Conservation (phyloP, 768 basidiomycete genomes). For the Cyclocybe aegerita region DNA sequence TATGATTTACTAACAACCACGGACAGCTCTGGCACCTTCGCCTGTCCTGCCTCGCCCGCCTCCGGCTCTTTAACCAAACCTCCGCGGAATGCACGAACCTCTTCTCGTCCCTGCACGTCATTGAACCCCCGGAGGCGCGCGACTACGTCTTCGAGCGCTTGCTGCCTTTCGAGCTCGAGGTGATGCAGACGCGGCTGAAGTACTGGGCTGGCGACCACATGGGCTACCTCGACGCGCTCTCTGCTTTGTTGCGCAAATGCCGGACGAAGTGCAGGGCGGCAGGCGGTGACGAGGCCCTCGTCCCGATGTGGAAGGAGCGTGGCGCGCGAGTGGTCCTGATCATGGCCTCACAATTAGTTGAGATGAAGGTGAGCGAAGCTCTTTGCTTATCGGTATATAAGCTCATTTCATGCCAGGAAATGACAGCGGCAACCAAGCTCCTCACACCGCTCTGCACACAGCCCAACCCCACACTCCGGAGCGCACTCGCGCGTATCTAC, state of each 20-base stretch:
- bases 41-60: conserved; percentile 72
- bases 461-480: conserved; percentile 58
- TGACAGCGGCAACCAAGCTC: conserved; percentile 61
- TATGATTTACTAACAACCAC: not conserved
- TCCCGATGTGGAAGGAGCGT: conserved; percentile 83
- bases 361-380: conserved; percentile 66
- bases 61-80: conserved; percentile 86
- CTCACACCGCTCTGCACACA: conserved; percentile 66
- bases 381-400: no score
- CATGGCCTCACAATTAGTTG: conserved; percentile 77
- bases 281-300: conserved; percentile 30
- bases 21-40: conserved; percentile 84
- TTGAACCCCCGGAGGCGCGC: conserved; percentile 52
- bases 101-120: conserved; percentile 64
- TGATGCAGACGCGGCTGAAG: conserved; percentile 71
- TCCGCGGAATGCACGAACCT: conserved; percentile 82
- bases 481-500: conserved; percentile 72
- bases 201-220: conserved; percentile 84
- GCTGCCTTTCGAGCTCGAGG: conserved; percentile 61
- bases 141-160: conserved; percentile 59
- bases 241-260: conserved; percentile 61
- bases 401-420: conserved; percentile 47
- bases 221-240: conserved; percentile 76
- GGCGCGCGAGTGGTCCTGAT: conserved; percentile 74
- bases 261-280: conserved; percentile 47